Evolutionary conservation across 768 basidiomycete species (phyloP), one percentile per base, ranked within the genome.

Genomic region (Naganishia vishniacii): DNA sequence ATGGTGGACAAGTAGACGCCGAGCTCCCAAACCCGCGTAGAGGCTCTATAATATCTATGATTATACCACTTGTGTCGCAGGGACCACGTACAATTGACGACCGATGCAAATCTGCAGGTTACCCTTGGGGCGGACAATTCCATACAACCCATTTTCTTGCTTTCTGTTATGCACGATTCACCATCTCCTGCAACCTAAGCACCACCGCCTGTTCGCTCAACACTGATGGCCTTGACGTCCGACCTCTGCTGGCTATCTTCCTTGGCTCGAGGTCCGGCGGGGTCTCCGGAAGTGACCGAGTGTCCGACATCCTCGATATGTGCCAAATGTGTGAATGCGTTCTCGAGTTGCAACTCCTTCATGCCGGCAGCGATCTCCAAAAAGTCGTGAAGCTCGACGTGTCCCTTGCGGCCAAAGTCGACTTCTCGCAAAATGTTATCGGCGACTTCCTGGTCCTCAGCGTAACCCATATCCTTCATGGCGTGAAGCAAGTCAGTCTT

Each of bases 301-400:
- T 46, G 47, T 20, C 72, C 18, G 2, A 66, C 53, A 32, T 70
- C 65, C 44, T 74, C 70, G 41, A 77, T 64, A 40, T 71, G 69
- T 37, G 74, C 74, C 7, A 78, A 60, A 51, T 76, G 73, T 8
- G 76, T 76, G 66, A 78, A 78, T 7, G 77, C 77, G 28, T 65
- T 70, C 41, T 76, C 76, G n/a, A 79, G 69, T 37, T 72, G 66
- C 3, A 78, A 64, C 59, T 80, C 77, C 67, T 80, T 79, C 48
- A 79, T 67, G 5, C 79, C 79, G 23, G 79, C 79, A 3, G 78
- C 79, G 64, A 79, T 75, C 45, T 93, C 90, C 51, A 92, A 80
- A 75, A 93, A 93, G 72, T 89, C 88, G 68, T 93, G 88, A 70
- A 90, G 85, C 66, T 86, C 84, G 48, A 95, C 78, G 28, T 82